Evolutionary conservation across 192 early-diverging fungal species (phyloP).

Genomic region (Neocallimastix lanati): DNA sequence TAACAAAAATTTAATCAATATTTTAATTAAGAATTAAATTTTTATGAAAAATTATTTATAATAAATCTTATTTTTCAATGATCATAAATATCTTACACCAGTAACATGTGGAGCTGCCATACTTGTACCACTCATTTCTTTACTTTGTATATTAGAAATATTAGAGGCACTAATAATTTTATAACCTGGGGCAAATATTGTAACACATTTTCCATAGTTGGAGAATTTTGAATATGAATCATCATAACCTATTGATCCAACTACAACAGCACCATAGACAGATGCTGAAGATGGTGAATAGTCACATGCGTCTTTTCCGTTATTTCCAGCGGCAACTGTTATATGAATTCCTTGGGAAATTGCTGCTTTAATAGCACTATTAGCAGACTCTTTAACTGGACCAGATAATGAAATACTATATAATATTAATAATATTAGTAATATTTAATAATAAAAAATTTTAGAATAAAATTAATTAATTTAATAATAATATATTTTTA

Average conservation of each 20-base stretch:
- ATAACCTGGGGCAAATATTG: constrained; percentile 41
- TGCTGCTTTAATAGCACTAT: background rate
- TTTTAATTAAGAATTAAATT: no score
- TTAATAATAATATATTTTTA: no score
- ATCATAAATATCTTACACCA: background rate
- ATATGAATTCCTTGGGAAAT: background rate
- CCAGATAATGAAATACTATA: constrained; percentile 6
- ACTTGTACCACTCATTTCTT: background rate
- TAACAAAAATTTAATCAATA: no score
- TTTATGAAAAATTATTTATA: background rate
- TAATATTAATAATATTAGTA: no score
- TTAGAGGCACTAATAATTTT: constrained; percentile 12
- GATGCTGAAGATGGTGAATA: constrained; percentile 22
- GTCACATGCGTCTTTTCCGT: constrained; percentile 16
- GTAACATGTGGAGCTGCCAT: background rate
- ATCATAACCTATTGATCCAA: background rate
- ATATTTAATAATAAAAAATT: background rate
- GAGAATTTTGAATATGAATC: background rate
- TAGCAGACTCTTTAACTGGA: background rate
- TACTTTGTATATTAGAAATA: background rate
- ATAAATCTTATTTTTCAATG: background rate
- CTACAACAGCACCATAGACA: background rate
- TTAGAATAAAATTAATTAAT: no score
- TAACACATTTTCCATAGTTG: constrained; percentile 40
- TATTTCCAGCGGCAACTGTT: constrained; percentile 3